Evolutionary conservation across 2,329 filamentous ascomycete genomes (phyloP), one percentile per base, ranked within the genome.

Genomic region (Cadophora gregata): DNA sequence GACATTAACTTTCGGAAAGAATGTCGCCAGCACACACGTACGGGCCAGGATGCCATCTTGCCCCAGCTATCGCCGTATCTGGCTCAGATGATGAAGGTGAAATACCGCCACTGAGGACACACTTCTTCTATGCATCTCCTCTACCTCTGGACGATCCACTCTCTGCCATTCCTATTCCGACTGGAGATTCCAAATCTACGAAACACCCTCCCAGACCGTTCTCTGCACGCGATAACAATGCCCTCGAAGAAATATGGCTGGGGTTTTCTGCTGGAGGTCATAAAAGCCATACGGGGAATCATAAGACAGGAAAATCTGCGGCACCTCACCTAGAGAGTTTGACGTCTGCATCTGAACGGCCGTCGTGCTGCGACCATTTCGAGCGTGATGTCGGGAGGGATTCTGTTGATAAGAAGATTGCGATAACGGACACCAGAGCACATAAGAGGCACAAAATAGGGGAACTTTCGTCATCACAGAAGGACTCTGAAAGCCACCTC

Each of bases 101-200:
- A 62, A 82, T 86, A 27, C 90, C 91, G 19, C 84, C 86, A 0
- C 78, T 91, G 63, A 83, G 84, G 36, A 85, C 90, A 25, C 92
- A 93, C 70, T 97, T 93, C 81, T 97, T 97, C 79, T 97, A 97
- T 78, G 86, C 88, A 16, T 96, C 93, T 12, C 82, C 88, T 14
- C 85, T 95, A 59, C 90, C 93, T 33, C 93, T 97, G 75, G 93
- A 97, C 75, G 93, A 97, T 75, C 93, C 93, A 27, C 84, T 97
- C n/a, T 93, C 91, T 10, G 86, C 90, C 1, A 80, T 83, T 12
- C 78, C 84, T 80, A 75, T 87, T 78, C 77, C 86, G 75, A 78
- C 78, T 27, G 73, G 84, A 77, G 80, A 89, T 60, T 76, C 83
- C 16, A 85, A 81, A 64, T 78, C 84, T 64, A 79, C 83, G 38